A percentile compares a stretch with the other conserved stretches of the same genome.
Evolutionary conservation across 106 monocot genomes (phyloP).

Genomic region (Acanthochlamys bracteata): DNA sequence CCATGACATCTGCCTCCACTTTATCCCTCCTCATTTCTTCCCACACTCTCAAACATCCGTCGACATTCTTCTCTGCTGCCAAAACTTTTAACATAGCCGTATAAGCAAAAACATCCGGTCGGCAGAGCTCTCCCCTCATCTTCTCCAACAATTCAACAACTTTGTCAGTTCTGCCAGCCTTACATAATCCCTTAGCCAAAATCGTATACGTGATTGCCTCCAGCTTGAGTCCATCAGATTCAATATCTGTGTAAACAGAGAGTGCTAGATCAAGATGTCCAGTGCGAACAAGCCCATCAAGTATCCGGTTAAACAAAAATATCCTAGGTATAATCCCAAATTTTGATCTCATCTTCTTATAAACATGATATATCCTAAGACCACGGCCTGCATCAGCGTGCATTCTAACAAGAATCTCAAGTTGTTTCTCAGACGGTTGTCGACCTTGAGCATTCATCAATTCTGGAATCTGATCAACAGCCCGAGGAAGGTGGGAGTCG

Average conservation of each 20-base stretch:
- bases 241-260: slow-evolving; percentile 47
- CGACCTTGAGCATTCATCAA: slow-evolving; percentile 71
- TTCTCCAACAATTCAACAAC: slow-evolving; percentile 38
- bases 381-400: slow-evolving; percentile 59
- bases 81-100: slow-evolving; percentile 71
- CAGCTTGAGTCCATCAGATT: slow-evolving; percentile 43
- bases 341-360: slow-evolving; percentile 33
- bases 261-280: slow-evolving; percentile 63
- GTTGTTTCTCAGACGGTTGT: slow-evolving; percentile 68
- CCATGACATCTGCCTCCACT: slow-evolving; percentile 61
- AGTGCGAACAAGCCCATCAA: slow-evolving; percentile 43
- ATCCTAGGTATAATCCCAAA: slow-evolving; percentile 46
- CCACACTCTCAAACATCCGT: slow-evolving; percentile 85
- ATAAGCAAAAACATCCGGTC: slow-evolving; percentile 85
- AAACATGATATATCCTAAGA: slow-evolving; percentile 44
- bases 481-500: slow-evolving; percentile 31
- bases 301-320: slow-evolving; percentile 68
- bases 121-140: slow-evolving; percentile 58
- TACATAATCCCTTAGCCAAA: slow-evolving; percentile 57
- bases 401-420: slow-evolving; percentile 73
- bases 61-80: slow-evolving; percentile 27
- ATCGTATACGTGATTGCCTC: slow-evolving; percentile 78
- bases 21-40: slow-evolving; percentile 61
- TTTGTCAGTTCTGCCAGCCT: slow-evolving; percentile 33
- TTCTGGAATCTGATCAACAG: slow-evolving; percentile 68